phyloP scores from a whole-genome alignment of 2,329 filamentous ascomycete genomes.

The Xylariaceae sp. region DNA sequence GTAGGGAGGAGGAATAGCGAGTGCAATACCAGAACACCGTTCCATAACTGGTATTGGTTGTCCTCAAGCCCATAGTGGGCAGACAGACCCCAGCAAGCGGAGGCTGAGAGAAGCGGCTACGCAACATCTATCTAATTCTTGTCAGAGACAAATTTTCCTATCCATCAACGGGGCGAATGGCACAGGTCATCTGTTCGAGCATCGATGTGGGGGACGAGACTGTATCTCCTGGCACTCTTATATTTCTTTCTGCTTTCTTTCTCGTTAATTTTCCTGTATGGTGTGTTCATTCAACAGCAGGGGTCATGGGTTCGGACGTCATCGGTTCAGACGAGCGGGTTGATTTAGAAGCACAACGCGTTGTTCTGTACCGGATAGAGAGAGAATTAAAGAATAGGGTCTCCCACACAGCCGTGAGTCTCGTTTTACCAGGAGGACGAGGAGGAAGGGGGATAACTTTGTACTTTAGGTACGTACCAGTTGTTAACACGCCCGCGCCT shows the following conservation, averaged over 20 bases:
- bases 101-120: not conserved
- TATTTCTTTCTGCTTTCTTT: not conserved
- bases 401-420: not conserved
- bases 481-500: not conserved
- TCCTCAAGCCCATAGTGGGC: not conserved
- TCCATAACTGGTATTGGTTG: not conserved
- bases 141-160: not conserved
- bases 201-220: conserved; percentile 3
- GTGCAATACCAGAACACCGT: not conserved
- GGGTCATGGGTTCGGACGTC: conserved; percentile 10
- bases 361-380: not conserved
- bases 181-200: not conserved
- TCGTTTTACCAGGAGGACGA: no score
- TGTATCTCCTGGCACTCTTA: not conserved
- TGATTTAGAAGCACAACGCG: conserved; percentile 1
- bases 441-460: no score
- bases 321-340: conserved; percentile 13
- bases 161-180: not conserved
- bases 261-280: conserved; percentile 9
- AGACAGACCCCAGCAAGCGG: not conserved
- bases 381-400: not conserved
- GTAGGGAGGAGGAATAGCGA: conserved; percentile 1
- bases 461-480: not conserved
- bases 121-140: not conserved
- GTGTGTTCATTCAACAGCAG: conserved; percentile 1